phyloP scores from a whole-genome alignment of 2,329 filamentous ascomycete species.

The Pezicula rhizophila region DNA sequence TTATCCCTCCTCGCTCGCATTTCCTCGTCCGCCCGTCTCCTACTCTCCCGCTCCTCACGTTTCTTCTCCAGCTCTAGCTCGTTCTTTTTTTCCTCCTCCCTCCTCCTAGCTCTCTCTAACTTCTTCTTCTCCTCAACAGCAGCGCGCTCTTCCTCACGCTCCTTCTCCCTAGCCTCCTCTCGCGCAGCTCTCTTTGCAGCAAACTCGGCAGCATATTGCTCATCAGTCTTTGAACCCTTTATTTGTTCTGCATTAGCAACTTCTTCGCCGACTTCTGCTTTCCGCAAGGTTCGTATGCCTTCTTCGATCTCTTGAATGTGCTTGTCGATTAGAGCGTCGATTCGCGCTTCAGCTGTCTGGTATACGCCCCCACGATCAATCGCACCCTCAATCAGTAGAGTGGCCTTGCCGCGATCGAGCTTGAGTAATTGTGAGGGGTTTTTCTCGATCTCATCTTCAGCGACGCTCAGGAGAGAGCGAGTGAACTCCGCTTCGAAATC shows the following conservation, averaged over 20 bases:
- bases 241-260: constrained; percentile 58
- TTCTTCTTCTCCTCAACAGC: constrained; percentile 56
- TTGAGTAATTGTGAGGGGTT: constrained; percentile 67
- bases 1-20: constrained; percentile 15
- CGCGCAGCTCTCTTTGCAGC: constrained; percentile 53
- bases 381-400: constrained; percentile 70
- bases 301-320: constrained; percentile 58
- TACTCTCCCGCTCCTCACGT: constrained; percentile 27
- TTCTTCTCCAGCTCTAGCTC: constrained; percentile 40
- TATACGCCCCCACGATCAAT: constrained; percentile 74
- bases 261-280: constrained; percentile 63
- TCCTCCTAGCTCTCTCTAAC: constrained; percentile 48
- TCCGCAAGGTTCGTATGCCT: constrained; percentile 62
- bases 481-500: constrained; percentile 64
- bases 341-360: constrained; percentile 60
- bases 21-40: constrained; percentile 21
- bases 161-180: constrained; percentile 54
- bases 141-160: constrained; percentile 49
- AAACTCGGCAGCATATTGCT: constrained; percentile 65
- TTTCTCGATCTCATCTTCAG: constrained; percentile 67
- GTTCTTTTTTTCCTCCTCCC: constrained; percentile 39
- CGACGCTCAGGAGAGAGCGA: constrained; percentile 61
- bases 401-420: constrained; percentile 67
- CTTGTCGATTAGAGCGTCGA: constrained; percentile 60
- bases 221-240: constrained; percentile 66